These are phyloP conservation scores for Smallanthus sonchifolius DNA, from an alignment of 129 eudicot species.

Conservation along the genomic window DNA sequence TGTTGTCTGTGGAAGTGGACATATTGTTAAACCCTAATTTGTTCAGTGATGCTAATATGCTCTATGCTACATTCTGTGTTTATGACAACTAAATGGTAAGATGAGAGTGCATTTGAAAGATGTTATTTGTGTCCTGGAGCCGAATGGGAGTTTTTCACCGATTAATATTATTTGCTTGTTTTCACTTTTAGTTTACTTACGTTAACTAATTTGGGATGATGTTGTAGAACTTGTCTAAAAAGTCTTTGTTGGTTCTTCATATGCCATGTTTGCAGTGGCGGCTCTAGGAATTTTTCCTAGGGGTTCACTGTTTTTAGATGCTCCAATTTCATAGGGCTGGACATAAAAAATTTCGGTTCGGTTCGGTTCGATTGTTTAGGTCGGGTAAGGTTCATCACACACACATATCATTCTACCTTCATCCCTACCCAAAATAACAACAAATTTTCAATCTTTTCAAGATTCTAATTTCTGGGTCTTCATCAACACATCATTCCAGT, in stretches of 20 bases:
- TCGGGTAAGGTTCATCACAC: no score
- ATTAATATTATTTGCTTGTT: no score
- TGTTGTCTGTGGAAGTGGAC: constrained; percentile 1
- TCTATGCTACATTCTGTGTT: constrained; percentile 5
- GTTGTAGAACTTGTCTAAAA: not conserved
- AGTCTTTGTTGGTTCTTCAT: constrained; percentile 16
- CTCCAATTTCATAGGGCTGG: no score
- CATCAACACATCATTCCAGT: no score
- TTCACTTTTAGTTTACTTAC: not conserved
- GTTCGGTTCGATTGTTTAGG: no score
- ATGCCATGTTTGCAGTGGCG: constrained; percentile 6
- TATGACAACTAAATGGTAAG: not conserved
- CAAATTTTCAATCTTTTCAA: no score
- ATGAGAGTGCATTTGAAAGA: not conserved
- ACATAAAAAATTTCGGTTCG: no score
- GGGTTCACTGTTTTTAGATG: no score
- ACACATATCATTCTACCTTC: no score
- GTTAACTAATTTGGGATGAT: not conserved
- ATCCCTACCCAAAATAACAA: no score
- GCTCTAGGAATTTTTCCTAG: no score
- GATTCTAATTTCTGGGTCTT: no score
- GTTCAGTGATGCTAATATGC: not conserved
- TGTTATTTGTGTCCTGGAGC: not conserved
- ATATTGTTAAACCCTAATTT: not conserved
- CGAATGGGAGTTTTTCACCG: not conserved